Evolutionary conservation across 805 yeast genomes (phyloP), one percentile per base, ranked within the genome.

Genomic region (Teunomyces kruisii): DNA sequence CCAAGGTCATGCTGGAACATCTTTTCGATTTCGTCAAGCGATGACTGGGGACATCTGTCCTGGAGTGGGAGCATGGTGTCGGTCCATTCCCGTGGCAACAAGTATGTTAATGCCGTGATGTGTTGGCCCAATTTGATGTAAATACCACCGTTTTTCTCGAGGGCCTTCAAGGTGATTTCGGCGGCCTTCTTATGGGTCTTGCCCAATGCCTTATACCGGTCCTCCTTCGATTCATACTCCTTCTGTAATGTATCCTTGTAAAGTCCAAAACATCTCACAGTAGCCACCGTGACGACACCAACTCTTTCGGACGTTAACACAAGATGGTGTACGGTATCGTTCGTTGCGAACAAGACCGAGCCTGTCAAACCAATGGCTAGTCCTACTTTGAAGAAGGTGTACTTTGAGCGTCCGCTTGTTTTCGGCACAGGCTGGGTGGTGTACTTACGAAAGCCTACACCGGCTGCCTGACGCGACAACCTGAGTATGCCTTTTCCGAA

Each of bases 91-190:
- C 70, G 72, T 0, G 99, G 99, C 40, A 94, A 70, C 27, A 94
- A 69, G 64, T 94, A 94, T 1, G 97, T 88, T 79, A 94, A 76
- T 0, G 98, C 98, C 32, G 91, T 79, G 9, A 94, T 71, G 60
- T 94, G 99, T 62, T 94, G 99, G 9, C 99, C 99, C 36, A 94
- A 70, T 64, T 94, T 94, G 64, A 94, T 94, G 63, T 84, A 94
- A 6, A 94, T 76, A 1, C 99, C 99, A 13, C 96, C 97, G 58
- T 94, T 94, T 26, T 71, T 72, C 58, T 88, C 90, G 29, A 94
- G 67, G 0, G 97, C 97, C 35, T 70, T 65, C 45, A 88, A 71
- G 0, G 99, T 88, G 43, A 90, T 81, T 9, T 70, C 58, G 0
- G 99, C 97, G 39, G 96, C 90, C 45, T 70, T 70, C 46, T 70